Conservation (phyloP, 257 asterid genomes). For the Capsicum baccatum region DNA sequence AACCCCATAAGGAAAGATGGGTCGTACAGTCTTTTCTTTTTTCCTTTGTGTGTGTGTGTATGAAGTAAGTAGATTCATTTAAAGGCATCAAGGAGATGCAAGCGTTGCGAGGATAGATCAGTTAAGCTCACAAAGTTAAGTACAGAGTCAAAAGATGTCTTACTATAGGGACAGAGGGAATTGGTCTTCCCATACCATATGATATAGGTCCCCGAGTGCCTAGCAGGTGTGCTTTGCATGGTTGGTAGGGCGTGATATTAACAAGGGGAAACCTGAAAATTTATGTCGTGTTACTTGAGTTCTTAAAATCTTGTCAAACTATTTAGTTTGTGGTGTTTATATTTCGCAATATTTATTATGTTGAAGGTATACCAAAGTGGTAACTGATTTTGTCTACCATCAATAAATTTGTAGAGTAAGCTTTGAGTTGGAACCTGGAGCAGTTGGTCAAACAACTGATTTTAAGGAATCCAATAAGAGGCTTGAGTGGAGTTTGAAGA, state of each 20-base stretch:
- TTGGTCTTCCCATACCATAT: too few species aligned
- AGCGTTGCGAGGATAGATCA: too few species aligned
- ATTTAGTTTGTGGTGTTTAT: not conserved
- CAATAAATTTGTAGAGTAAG: slow-evolving; percentile 61
- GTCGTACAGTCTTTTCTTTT: too few species aligned
- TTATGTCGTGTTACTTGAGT: not conserved
- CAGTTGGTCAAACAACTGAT: slow-evolving; percentile 89
- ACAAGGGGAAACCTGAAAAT: not conserved
- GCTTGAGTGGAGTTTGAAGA: slow-evolving; percentile 94
- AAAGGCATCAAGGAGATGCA: too few species aligned
- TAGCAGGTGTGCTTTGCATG: not conserved
- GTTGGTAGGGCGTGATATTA: not conserved
- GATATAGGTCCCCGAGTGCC: not conserved
- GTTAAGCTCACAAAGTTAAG: too few species aligned
- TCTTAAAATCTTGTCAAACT: not conserved
- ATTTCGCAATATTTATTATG: slow-evolving; percentile 19
- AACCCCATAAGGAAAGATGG: too few species aligned
- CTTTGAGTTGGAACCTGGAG: slow-evolving; percentile 92
- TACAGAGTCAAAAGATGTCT: too few species aligned
- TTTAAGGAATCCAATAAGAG: slow-evolving; percentile 86
- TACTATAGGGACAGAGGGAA: too few species aligned
- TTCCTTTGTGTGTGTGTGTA: too few species aligned
- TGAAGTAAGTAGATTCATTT: too few species aligned
- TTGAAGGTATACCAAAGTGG: slow-evolving; percentile 21
- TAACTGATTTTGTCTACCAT: not conserved